Percentiles rank a stretch among this genome's conserved stretches.
Conservation (phyloP, 2,329 filamentous ascomycete genomes). For the Fusarium devonianum region DNA sequence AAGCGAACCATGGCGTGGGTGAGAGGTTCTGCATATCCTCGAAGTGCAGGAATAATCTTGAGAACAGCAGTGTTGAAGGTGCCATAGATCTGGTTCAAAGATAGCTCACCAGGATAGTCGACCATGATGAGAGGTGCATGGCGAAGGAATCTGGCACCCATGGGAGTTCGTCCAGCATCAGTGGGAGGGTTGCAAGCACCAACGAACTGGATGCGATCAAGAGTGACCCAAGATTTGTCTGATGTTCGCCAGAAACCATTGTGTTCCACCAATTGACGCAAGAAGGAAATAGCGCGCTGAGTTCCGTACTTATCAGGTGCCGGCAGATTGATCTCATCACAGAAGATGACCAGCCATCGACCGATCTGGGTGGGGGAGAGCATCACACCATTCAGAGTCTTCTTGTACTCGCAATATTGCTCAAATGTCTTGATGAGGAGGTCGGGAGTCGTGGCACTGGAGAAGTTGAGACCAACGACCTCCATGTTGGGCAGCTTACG, state of each 20-base stretch:
- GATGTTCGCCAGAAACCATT: conserved; percentile 99
- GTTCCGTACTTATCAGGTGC: conserved; percentile 98
- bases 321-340: conserved; percentile 98
- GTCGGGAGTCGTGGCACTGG: conserved; percentile 96
- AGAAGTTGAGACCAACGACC: conserved; percentile 98
- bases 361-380: conserved; percentile 96
- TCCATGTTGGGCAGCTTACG: conserved; percentile 99
- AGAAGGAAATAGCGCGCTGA: conserved; percentile 94
- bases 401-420: conserved; percentile 99
- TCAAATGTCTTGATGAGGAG: conserved; percentile 99
- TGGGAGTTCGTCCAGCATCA: conserved; percentile 92
- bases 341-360: conserved; percentile 98
- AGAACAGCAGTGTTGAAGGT: conserved; percentile 96
- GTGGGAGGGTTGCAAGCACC: conserved; percentile 98
- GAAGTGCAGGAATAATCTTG: conserved; percentile 94
- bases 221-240: conserved; percentile 96
- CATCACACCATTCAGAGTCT: conserved; percentile 94
- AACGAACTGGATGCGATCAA: conserved; percentile 98
- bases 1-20: conserved; percentile 98
- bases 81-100: conserved; percentile 95
- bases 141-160: conserved; percentile 91
- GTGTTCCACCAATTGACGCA: conserved; percentile 96
- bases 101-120: conserved; percentile 95
- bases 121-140: conserved; percentile 99
- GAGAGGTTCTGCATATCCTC: conserved; percentile 91